A percentile compares a stretch with the other conserved stretches of the same genome.
Evolutionary conservation across 164 flowering plant species (phyloP).

Genomic region (Aristolochia contorta): DNA sequence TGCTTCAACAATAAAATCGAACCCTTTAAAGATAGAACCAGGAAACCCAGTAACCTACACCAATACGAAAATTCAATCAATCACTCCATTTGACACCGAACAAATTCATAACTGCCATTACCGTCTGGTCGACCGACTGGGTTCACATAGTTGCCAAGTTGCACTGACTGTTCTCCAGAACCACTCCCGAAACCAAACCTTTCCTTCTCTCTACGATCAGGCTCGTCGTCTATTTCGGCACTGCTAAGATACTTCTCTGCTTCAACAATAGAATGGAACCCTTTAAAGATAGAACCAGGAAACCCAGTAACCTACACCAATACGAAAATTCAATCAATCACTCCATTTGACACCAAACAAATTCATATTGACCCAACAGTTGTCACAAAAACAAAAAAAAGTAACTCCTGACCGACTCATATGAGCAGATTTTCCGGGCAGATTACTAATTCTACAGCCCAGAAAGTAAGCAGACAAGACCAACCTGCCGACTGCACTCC

Average conservation of each 20-base stretch:
- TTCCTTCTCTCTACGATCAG: neutral
- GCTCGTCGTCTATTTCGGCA: neutral
- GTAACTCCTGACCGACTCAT: neutral
- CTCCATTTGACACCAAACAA: neutral
- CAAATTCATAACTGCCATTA: neutral
- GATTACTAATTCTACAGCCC: too few species aligned
- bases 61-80: neutral
- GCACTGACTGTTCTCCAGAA: too few species aligned
- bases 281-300: neutral
- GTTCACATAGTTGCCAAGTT: too few species aligned
- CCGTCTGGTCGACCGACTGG: too few species aligned
- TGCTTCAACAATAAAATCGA: neutral
- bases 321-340: neutral
- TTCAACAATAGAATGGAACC: neutral
- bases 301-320: conserved; percentile 1
- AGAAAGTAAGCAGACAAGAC: neutral
- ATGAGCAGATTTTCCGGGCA: neutral
- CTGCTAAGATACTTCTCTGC: neutral
- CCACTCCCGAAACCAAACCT: too few species aligned
- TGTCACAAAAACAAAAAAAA: neutral
- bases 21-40: neutral
- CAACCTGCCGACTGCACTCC: neutral
- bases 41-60: neutral
- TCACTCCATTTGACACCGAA: neutral
- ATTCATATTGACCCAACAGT: neutral